These are phyloP conservation scores for Curvularia verruculosa DNA, from an alignment of 2,329 filamentous ascomycete genomes.

Conservation along the genomic window DNA sequence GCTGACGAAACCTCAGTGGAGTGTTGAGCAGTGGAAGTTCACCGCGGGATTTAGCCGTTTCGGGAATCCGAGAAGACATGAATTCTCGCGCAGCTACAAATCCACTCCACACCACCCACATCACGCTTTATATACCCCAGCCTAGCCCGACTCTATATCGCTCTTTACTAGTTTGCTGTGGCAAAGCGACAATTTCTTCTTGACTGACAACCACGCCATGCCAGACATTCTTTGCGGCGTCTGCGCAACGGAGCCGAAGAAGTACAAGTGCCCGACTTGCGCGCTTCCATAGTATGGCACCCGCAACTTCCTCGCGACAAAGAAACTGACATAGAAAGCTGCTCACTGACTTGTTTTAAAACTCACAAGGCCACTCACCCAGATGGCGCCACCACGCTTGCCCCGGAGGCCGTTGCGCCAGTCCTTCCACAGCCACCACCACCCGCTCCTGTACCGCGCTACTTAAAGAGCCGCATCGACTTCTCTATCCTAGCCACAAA, in stretches of 20 bases:
- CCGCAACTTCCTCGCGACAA: neutral
- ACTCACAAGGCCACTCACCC: constrained; percentile 37
- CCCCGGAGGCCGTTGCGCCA: constrained; percentile 6
- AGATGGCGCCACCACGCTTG: constrained; percentile 3
- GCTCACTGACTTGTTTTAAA: constrained; percentile 43
- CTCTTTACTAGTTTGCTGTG: neutral
- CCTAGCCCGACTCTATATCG: neutral
- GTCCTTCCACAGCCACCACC: constrained; percentile 34
- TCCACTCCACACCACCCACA: too few relatives aligned
- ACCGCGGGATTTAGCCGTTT: constrained; percentile 40
- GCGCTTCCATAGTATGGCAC: constrained; percentile 52
- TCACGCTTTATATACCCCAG: neutral
- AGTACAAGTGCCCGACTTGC: constrained; percentile 59
- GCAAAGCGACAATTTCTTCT: fast-evolving
- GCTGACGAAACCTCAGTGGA: constrained; percentile 20
- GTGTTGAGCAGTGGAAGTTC: constrained; percentile 36
- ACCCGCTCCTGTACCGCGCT: constrained; percentile 38
- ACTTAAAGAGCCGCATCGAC: constrained; percentile 40
- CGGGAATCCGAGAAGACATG: constrained; percentile 14
- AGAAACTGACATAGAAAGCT: constrained; percentile 28
- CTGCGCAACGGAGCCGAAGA: constrained; percentile 53
- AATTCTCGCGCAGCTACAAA: too few relatives aligned
- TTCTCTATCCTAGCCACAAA: constrained; percentile 41
- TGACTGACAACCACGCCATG: constrained; percentile 30
- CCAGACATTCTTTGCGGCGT: constrained; percentile 48